Base-by-base conservation (phyloP, 257 asterid species). In the Fraxinus quadrangulata region DNA sequence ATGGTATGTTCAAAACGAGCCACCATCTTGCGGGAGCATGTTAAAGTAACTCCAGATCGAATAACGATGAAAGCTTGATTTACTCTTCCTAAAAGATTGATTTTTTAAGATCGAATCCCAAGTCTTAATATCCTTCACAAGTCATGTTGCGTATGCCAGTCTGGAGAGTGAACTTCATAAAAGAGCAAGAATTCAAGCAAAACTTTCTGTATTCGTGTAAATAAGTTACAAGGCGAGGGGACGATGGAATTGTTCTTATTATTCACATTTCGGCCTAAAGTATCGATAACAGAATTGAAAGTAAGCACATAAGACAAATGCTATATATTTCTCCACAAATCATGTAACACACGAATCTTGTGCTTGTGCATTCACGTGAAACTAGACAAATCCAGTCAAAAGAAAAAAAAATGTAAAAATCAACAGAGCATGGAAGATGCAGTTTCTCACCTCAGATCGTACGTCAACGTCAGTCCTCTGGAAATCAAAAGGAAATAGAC, bases 371-470 rank as follows among this genome's bases (percentile, higher is more conserved):
- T 3, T 61, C 30, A 21, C 2, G 17, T 21, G 68, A 21, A 61
- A 61, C 33, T 61, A 23, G 68, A 24, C n/a, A 61, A 8, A 61
- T 19, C 3, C 26, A 54, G 2, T 21, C 31, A 61, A 16, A 23
- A 56, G 12, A 56, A 5, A 0, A 19, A 5, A 17, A 16, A 3
- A 47, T 14, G 0, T 47, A 33, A 17, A 47, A 47, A 45, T 45
- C 51, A 45, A 45, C 19, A 16, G 74, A 70, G 19, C 0, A n/a
- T 12, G 9, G 17, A 42, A 65, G 37, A 75, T 61, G 61, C 68
- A 65, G 75, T 30, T 49, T 61, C 91, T 88, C 68, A 94, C 98
- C 96, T 94, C 98, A 67, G 91, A 81, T 84, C 98, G 87, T 74
- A 86, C 88, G 54, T 94, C 96, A 30, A 89, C 84, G 21, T 66